Percentiles rank a stretch among this genome's conserved stretches.
Conservation (phyloP, 495 filamentous ascomycete species). For the Hypoxylon fuscum region DNA sequence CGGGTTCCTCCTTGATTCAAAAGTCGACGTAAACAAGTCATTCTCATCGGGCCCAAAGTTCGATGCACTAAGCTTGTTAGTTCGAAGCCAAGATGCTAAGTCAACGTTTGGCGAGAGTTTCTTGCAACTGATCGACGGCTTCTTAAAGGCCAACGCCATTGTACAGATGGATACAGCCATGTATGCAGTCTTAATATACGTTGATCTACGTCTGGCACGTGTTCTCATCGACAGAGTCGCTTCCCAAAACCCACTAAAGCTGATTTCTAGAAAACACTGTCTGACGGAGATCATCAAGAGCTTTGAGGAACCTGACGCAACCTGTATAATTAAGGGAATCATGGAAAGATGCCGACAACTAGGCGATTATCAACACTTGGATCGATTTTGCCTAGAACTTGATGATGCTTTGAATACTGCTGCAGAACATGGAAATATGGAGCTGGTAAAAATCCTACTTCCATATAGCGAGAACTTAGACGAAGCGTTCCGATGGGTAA, state of each 20-base stretch:
- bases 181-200: background rate
- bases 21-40: background rate
- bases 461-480: background rate
- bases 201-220: background rate
- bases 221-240: background rate
- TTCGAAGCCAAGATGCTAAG: background rate
- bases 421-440: background rate
- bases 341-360: background rate
- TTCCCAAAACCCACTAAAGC: background rate
- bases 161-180: background rate
- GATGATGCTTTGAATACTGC: background rate
- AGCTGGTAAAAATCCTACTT: background rate
- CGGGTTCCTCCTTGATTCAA: background rate
- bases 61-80: background rate
- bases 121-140: background rate
- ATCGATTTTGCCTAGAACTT: background rate
- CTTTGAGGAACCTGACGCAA: background rate
- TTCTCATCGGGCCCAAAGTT: background rate
- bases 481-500: background rate
- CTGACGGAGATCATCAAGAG: background rate
- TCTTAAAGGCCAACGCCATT: background rate
- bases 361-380: background rate
- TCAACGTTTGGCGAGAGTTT: background rate
- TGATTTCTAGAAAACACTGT: background rate
- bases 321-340: background rate